These are phyloP conservation scores for Colletotrichum australisinense DNA, from an alignment of 2,329 filamentous ascomycete species.

Conservation along the genomic window DNA sequence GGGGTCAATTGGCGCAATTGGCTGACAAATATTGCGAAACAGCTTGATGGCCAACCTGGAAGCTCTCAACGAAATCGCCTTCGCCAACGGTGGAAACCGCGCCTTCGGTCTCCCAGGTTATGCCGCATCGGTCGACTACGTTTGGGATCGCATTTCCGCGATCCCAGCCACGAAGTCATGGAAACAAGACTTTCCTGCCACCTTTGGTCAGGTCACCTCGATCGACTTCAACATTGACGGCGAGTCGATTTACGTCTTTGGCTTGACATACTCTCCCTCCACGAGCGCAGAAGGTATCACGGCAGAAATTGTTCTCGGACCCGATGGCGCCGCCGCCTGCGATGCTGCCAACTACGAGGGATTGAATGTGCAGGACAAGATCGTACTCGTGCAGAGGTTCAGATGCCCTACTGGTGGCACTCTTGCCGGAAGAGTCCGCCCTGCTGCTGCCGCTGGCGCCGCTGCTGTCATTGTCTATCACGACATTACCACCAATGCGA, in stretches of 20 bases:
- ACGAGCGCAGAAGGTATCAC: conserved; percentile 57
- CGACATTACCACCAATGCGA: conserved; percentile 43
- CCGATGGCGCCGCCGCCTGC: conserved; percentile 42
- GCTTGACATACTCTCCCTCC: conserved; percentile 59
- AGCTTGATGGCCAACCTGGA: conserved; percentile 59
- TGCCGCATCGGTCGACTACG: conserved; percentile 48
- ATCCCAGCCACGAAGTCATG: conserved; percentile 42
- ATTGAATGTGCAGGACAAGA: conserved; percentile 43
- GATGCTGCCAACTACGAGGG: conserved; percentile 41
- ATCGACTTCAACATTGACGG: conserved; percentile 38
- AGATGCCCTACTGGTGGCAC: conserved; percentile 45
- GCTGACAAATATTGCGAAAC: conserved; percentile 15
- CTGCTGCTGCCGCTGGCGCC: conserved; percentile 44
- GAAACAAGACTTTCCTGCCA: conserved; percentile 60
- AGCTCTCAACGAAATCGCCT: conserved; percentile 59
- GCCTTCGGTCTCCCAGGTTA: conserved; percentile 46
- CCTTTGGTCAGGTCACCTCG: conserved; percentile 33
- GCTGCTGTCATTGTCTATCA: conserved; percentile 47
- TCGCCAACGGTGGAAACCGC: conserved; percentile 56
- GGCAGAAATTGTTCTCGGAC: conserved; percentile 42
- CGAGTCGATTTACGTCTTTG: conserved; percentile 43
- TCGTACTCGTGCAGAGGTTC: conserved; percentile 48
- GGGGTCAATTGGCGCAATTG: not conserved
- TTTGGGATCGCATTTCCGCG: conserved; percentile 42
- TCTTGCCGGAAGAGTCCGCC: conserved; percentile 44